Conservation (phyloP, 768 basidiomycete species). For the Termitomyces titanicus region DNA sequence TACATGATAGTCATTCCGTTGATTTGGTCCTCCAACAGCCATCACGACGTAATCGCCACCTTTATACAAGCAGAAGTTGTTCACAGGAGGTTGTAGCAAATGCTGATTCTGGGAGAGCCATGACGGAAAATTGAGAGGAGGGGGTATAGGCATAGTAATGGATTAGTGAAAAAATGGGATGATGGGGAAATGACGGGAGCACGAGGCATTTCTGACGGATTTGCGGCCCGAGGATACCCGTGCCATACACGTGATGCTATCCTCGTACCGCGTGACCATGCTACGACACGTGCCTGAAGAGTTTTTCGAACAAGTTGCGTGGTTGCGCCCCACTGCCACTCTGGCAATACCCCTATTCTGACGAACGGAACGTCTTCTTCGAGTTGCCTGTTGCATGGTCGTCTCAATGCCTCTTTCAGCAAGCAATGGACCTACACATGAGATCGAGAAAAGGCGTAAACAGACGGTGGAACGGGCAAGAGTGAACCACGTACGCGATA, state of each 20-base stretch:
- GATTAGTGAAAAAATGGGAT: not conserved
- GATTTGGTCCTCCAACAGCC: constrained; percentile 97
- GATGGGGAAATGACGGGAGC: too few species aligned
- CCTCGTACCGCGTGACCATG: constrained; percentile 15
- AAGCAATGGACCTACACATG: constrained; percentile 24
- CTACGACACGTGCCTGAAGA: constrained; percentile 17
- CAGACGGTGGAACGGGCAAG: constrained; percentile 53
- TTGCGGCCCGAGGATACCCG: constrained; percentile 4
- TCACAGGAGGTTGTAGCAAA: constrained; percentile 44
- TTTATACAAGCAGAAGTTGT: constrained; percentile 15
- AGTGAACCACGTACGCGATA: constrained; percentile 48
- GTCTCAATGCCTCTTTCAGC: constrained; percentile 24
- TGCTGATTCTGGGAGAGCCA: constrained; percentile 85
- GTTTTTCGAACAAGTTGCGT: constrained; percentile 16
- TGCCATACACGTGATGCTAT: constrained; percentile 14
- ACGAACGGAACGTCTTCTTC: not conserved
- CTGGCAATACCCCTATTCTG: not conserved
- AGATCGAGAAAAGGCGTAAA: constrained; percentile 43
- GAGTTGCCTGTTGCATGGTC: constrained; percentile 29
- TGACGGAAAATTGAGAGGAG: constrained; percentile 84
- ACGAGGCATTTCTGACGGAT: too few species aligned
- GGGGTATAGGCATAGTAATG: constrained; percentile 59
- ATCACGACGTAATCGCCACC: constrained; percentile 91
- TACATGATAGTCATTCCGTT: constrained; percentile 90
- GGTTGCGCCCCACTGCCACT: constrained; percentile 3